phyloP scores from a whole-genome alignment of 2,329 filamentous ascomycete genomes.

The Cladophialophora bantiana region DNA sequence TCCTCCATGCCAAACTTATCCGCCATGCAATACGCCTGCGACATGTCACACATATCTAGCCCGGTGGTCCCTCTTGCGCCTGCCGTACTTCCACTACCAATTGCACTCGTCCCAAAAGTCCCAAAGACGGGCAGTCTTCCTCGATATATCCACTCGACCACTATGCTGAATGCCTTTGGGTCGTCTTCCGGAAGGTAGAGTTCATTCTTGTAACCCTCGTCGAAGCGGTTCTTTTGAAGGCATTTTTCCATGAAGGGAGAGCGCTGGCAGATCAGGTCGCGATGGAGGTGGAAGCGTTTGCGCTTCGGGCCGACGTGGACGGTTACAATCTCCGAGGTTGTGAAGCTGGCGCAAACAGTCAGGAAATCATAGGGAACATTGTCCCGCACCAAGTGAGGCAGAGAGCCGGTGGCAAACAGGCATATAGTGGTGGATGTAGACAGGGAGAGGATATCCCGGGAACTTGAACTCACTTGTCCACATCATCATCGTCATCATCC shows the following conservation, averaged over 20 bases:
- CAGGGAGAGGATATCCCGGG: neutral
- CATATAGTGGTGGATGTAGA: neutral
- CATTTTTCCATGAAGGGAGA: conserved; percentile 60
- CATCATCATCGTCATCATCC: conserved; percentile 33
- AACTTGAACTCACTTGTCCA: conserved; percentile 33
- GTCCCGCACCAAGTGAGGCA: neutral
- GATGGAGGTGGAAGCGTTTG: conserved; percentile 36
- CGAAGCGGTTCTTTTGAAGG: conserved; percentile 55
- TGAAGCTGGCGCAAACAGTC: conserved; percentile 26
- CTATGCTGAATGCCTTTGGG: conserved; percentile 60
- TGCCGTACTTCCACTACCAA: neutral
- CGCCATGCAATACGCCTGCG: conserved; percentile 34
- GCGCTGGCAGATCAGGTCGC: conserved; percentile 51
- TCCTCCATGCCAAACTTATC: conserved; percentile 38
- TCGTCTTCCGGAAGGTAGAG: conserved; percentile 61
- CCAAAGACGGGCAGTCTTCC: conserved; percentile 28
- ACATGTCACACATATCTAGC: conserved; percentile 29
- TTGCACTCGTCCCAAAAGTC: conserved; percentile 9
- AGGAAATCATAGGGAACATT: neutral
- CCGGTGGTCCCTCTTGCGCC: neutral
- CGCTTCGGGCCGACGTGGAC: conserved; percentile 57
- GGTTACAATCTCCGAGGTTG: conserved; percentile 47
- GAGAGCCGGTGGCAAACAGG: no score
- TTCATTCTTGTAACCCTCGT: conserved; percentile 55
- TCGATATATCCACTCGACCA: conserved; percentile 49